Base-by-base conservation (phyloP, 2,329 filamentous ascomycete species). In the Sordariomycetes sp. region DNA sequence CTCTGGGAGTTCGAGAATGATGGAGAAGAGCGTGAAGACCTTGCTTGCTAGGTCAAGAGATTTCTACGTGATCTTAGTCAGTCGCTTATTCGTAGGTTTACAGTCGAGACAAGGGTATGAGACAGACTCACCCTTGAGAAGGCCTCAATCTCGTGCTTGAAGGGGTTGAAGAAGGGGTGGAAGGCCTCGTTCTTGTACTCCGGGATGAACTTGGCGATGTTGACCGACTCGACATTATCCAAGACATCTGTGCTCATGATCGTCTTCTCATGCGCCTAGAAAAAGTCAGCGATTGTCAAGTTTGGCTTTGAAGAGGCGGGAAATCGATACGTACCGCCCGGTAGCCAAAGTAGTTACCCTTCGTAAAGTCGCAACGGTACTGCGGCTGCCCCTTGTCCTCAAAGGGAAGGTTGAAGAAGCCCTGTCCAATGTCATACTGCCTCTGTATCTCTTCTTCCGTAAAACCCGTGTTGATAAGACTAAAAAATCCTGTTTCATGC, bases 201-300 rank as follows among this genome's bases (percentile, higher is more conserved):
- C 0, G 66, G 64, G 17, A 70, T 72, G 61, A 76, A 79, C 59
- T 81, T 81, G 58, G 76, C 74, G 10, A 79, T 71, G 62, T 80
- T 80, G 64, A 75, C 78, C 1, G 79, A 75, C 60, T 80, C 76
- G 54, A 78, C 70, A 59, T 79, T 79, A 63, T 80, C 76, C 34
- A 65, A 66, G 59, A 71, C 61, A 7, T 62, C 63, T 5, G 62
- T 65, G 2, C 59, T 59, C 39, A 58, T 60, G 48, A 64, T 56
- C 24, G 61, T 64, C 54, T 70, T 69, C 20, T 72, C 73, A n/a
- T 69, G 66, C 28, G 51, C 24, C 20, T 50, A 12, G 10, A 10
- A 24, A 1, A 2, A 5, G n/a, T 7, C 13, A 15, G 13, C 8
- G 13, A 15, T 32, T 15, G 24, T 52, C 34, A 52, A 25, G 15